These are phyloP conservation scores for Nemania abortiva DNA, from an alignment of 2,329 filamentous ascomycete genomes.

Conservation along the genomic window DNA sequence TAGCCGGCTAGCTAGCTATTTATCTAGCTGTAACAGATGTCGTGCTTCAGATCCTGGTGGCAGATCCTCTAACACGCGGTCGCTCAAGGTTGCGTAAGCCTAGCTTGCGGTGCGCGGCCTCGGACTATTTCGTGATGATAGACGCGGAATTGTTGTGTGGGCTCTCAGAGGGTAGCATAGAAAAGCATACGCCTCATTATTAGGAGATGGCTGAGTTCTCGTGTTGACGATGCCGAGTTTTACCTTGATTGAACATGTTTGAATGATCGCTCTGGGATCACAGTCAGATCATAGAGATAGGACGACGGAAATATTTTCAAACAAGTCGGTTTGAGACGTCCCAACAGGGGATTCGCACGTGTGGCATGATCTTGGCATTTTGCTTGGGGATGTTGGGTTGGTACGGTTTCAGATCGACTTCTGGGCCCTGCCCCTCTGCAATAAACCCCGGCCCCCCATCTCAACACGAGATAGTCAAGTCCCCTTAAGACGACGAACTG, in stretches of 20 bases:
- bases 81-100: slow-evolving; percentile 16
- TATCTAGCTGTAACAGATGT: slow-evolving; percentile 28
- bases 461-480: neutral
- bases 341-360: slow-evolving; percentile 25
- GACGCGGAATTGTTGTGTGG: neutral
- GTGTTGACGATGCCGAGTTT: neutral
- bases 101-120: neutral
- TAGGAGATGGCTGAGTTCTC: neutral
- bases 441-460: slow-evolving; percentile 14
- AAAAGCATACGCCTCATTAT: neutral
- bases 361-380: slow-evolving; percentile 37
- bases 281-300: slow-evolving; percentile 31
- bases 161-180: neutral
- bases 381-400: slow-evolving; percentile 11
- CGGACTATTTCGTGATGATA: neutral
- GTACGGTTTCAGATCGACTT: slow-evolving; percentile 34
- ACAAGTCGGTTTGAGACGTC: slow-evolving; percentile 35
- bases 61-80: slow-evolving; percentile 36
- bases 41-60: slow-evolving; percentile 34
- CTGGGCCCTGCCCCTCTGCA: slow-evolving; percentile 8
- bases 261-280: slow-evolving; percentile 15
- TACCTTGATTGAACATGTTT: slow-evolving; percentile 14
- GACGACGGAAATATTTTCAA: slow-evolving; percentile 32
- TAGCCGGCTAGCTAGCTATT: neutral
- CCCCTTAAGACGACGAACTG: slow-evolving; percentile 11